A percentile compares a stretch with the other conserved stretches of the same genome.
These are phyloP conservation scores for Stagonosporopsis chrysanthemi DNA, from an alignment of 2,329 filamentous ascomycete species.

Conservation along the genomic window DNA sequence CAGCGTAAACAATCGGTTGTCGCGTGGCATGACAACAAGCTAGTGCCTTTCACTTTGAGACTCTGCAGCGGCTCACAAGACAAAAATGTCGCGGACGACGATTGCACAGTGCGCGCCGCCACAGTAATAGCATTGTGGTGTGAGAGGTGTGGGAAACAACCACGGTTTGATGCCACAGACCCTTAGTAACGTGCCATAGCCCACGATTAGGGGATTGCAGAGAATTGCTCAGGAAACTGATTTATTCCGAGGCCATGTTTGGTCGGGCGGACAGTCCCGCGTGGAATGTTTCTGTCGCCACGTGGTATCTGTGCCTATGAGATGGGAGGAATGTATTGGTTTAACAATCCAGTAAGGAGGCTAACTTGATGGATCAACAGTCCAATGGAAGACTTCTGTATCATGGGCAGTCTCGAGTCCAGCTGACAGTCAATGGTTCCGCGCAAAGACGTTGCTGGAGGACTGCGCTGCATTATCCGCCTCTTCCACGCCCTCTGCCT, in stretches of 20 bases:
- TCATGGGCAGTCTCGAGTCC: not conserved
- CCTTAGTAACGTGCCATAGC: constrained; percentile 4
- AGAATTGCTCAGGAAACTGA: not conserved
- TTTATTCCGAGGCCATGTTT: not conserved
- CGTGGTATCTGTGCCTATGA: constrained; percentile 1
- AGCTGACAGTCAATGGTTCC: not conserved
- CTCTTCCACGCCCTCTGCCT: constrained; percentile 31
- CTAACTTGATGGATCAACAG: not conserved
- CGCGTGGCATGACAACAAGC: constrained; percentile 18
- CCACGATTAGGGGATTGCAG: constrained; percentile 3
- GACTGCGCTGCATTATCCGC: constrained; percentile 6
- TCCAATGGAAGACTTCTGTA: too few species aligned
- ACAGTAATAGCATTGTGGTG: constrained; percentile 1
- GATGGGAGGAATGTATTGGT: constrained; percentile 7
- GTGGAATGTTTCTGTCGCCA: constrained; percentile 10
- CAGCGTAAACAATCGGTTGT: constrained; percentile 10
- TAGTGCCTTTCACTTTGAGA: constrained; percentile 5
- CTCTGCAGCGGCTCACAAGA: not conserved
- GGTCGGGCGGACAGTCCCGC: not conserved
- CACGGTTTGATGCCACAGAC: not conserved
- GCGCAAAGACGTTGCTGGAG: not conserved
- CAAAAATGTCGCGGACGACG: not conserved
- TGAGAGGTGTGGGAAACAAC: not conserved
- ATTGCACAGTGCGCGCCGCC: not conserved
- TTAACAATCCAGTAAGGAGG: not conserved